Evolutionary conservation across 768 basidiomycete genomes (phyloP).

Genomic region (Heimioporus sp.): DNA sequence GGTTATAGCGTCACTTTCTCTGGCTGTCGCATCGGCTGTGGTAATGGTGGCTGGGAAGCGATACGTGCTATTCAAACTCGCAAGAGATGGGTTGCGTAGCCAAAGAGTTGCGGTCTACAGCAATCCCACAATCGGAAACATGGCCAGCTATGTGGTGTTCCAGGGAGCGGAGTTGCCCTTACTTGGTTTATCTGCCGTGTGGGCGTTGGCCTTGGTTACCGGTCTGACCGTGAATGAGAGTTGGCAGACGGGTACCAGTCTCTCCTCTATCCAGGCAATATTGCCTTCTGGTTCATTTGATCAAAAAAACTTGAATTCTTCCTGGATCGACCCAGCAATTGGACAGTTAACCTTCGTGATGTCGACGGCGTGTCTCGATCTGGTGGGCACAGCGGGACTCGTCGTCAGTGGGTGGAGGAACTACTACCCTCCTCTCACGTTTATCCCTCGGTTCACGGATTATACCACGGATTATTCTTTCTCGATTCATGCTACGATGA

Average conservation of each 20-base stretch:
- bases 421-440: conserved; percentile 15
- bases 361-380: conserved; percentile 3
- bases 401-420: neutral
- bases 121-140: conserved; percentile 7
- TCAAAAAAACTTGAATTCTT: neutral
- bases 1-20: conserved; percentile 6
- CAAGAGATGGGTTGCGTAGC: conserved; percentile 8
- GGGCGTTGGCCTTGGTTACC: conserved; percentile 11
- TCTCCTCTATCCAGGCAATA: too few species aligned
- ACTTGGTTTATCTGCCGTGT: conserved; percentile 9
- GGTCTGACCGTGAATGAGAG: conserved; percentile 9
- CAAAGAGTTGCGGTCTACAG: conserved; percentile 11
- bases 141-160: conserved; percentile 4
- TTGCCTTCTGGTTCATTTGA: conserved; percentile 7
- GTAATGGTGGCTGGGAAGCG: conserved; percentile 14
- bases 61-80: conserved; percentile 14
- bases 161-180: conserved; percentile 9
- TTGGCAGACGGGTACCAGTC: conserved; percentile 1
- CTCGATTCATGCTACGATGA: neutral
- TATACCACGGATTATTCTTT: neutral
- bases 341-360: conserved; percentile 1
- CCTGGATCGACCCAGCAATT: neutral
- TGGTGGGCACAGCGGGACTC: neutral
- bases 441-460: neutral
- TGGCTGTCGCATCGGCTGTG: conserved; percentile 12